A percentile compares a stretch with the other conserved stretches of the same genome.
phyloP scores from a whole-genome alignment of 2,329 filamentous ascomycete genomes.

The Alternaria novae-zelandiae region DNA sequence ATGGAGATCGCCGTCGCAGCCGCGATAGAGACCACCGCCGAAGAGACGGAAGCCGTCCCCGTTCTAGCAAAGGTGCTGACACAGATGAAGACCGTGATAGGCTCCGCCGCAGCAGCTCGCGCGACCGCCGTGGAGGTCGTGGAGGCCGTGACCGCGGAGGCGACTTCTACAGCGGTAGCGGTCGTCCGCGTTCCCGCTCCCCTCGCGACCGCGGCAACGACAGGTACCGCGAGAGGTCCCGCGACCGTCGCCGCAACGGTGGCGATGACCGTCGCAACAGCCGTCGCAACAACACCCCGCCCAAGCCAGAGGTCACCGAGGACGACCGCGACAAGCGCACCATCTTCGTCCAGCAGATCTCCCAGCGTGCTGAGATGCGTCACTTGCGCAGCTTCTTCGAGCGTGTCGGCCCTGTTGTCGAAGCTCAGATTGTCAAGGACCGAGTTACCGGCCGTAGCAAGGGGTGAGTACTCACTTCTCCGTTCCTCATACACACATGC shows the following conservation, averaged over 20 bases:
- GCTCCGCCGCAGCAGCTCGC: constrained; percentile 33
- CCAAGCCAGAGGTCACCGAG: constrained; percentile 79
- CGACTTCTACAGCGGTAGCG: constrained; percentile 50
- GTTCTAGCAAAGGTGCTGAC: constrained; percentile 44
- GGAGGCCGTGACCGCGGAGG: constrained; percentile 37
- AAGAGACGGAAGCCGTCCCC: constrained; percentile 39
- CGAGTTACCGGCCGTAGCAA: constrained; percentile 96
- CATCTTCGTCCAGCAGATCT: constrained; percentile 97
- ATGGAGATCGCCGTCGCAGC: constrained; percentile 41
- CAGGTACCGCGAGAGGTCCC: constrained; percentile 57
- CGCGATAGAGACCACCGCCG: constrained; percentile 40
- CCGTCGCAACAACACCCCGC: constrained; percentile 50
- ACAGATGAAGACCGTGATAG: constrained; percentile 49
- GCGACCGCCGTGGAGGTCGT: constrained; percentile 36
- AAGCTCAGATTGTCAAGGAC: constrained; percentile 98
- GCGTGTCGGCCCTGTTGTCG: constrained; percentile 90
- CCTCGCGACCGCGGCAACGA: constrained; percentile 49
- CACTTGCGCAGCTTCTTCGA: constrained; percentile 96
- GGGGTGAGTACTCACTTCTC: constrained; percentile 68
- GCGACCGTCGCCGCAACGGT: constrained; percentile 50
- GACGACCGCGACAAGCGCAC: constrained; percentile 97
- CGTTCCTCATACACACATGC: constrained; percentile 21
- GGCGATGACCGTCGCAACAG: constrained; percentile 54
- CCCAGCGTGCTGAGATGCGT: constrained; percentile 87
- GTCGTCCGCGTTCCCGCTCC: constrained; percentile 47